Percentiles rank a stretch among this genome's conserved stretches.
Conservation (phyloP, 2,329 filamentous ascomycete genomes). For the Curvularia verruculosa region DNA sequence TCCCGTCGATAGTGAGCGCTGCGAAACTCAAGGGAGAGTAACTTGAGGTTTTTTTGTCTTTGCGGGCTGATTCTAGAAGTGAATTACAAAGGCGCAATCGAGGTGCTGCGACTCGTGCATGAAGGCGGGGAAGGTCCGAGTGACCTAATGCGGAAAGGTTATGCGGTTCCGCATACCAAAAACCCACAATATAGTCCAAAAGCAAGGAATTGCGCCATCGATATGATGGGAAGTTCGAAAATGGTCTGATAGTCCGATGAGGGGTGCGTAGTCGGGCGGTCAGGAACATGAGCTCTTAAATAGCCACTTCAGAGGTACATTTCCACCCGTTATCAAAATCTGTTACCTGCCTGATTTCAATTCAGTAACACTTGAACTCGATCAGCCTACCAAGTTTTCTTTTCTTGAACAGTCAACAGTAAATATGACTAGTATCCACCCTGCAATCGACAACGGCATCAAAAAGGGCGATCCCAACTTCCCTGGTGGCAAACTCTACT, state of each 20-base stretch:
- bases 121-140: slow-evolving; percentile 19
- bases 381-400: background rate
- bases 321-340: background rate
- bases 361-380: background rate
- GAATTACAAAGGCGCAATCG: background rate
- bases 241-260: slow-evolving; percentile 19
- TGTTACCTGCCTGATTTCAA: background rate
- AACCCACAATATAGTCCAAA: slow-evolving; percentile 15
- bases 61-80: background rate
- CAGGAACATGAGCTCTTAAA: background rate
- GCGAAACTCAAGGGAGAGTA: background rate
- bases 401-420: background rate
- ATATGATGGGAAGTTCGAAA: slow-evolving; percentile 4
- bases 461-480: slow-evolving; percentile 61
- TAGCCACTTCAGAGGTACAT: background rate
- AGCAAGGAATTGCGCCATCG: slow-evolving; percentile 18
- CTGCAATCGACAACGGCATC: slow-evolving; percentile 67
- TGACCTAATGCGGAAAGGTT: slow-evolving; percentile 21
- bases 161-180: slow-evolving; percentile 22
- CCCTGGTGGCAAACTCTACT: slow-evolving; percentile 65
- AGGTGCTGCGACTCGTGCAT: background rate
- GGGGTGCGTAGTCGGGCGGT: slow-evolving; percentile 8
- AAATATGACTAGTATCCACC: slow-evolving; percentile 60
- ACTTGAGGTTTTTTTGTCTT: background rate
- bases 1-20: background rate